Percentiles rank a stretch among this genome's conserved stretches.
These are phyloP conservation scores for Wickerhamiella brachini DNA, from an alignment of 805 yeast species.

Conservation along the genomic window DNA sequence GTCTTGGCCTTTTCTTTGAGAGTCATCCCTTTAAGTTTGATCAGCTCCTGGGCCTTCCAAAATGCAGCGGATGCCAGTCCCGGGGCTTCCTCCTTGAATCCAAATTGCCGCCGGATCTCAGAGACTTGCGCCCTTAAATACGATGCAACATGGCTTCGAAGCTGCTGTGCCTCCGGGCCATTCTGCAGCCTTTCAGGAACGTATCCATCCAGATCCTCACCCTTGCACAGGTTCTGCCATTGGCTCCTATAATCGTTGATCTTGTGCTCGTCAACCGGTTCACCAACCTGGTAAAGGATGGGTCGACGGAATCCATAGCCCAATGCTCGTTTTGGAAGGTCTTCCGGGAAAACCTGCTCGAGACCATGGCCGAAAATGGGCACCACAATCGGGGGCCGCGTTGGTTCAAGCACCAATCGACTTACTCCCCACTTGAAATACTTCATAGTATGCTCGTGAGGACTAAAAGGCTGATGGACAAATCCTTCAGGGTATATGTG, in stretches of 20 bases:
- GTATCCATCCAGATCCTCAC: slow-evolving; percentile 38
- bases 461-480: slow-evolving; percentile 69
- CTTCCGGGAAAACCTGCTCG: slow-evolving; percentile 77
- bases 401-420: slow-evolving; percentile 67
- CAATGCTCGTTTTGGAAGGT: slow-evolving; percentile 36
- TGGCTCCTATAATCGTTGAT: slow-evolving; percentile 48
- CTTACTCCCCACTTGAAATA: slow-evolving; percentile 95
- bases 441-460: slow-evolving; percentile 75
- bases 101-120: slow-evolving; percentile 7
- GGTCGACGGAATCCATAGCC: slow-evolving; percentile 53
- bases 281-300: slow-evolving; percentile 58
- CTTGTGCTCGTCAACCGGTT: slow-evolving; percentile 44
- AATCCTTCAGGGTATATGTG: slow-evolving; percentile 93
- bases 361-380: slow-evolving; percentile 82
- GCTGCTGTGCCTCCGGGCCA: slow-evolving; percentile 49
- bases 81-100: slow-evolving; percentile 42
- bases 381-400: slow-evolving; percentile 69
- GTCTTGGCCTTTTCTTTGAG: slow-evolving; percentile 6
- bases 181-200: slow-evolving; percentile 45
- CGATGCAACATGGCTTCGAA: slow-evolving; percentile 59
- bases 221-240: slow-evolving; percentile 53
- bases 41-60: slow-evolving; percentile 36
- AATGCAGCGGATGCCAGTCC: slow-evolving; percentile 53
- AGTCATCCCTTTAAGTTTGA: slow-evolving; percentile 9
- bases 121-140: slow-evolving; percentile 48